phyloP scores from a whole-genome alignment of 2,329 filamentous ascomycete species.

The Aspergillus sp. region DNA sequence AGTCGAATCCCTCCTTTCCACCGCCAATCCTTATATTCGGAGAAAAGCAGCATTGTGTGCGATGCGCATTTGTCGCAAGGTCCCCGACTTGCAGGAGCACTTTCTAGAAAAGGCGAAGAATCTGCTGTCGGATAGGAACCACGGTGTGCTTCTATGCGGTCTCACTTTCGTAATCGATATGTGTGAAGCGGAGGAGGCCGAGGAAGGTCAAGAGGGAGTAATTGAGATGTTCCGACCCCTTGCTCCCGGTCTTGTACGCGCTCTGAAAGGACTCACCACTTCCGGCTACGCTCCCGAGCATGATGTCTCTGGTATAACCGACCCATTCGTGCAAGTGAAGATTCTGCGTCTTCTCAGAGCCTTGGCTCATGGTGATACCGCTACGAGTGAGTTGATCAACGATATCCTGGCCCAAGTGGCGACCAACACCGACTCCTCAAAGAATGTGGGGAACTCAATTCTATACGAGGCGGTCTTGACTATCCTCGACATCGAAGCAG shows the following conservation, averaged over 20 bases:
- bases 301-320: conserved; percentile 96
- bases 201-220: conserved; percentile 84
- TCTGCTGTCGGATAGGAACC: conserved; percentile 87
- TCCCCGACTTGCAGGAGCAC: conserved; percentile 94
- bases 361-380: conserved; percentile 78
- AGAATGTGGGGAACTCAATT: conserved; percentile 98
- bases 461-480: conserved; percentile 96
- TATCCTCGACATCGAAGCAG: conserved; percentile 96
- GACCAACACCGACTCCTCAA: conserved; percentile 95
- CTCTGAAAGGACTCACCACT: conserved; percentile 85
- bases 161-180: conserved; percentile 87
- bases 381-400: conserved; percentile 96
- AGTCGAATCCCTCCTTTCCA: conserved; percentile 87
- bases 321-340: conserved; percentile 97
- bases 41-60: conserved; percentile 97
- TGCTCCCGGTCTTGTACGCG: conserved; percentile 82
- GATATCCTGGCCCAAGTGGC: conserved; percentile 97
- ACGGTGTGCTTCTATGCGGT: conserved; percentile 90
- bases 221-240: conserved; percentile 88
- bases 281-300: conserved; percentile 98
- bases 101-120: conserved; percentile 92
- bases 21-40: conserved; percentile 96
- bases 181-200: conserved; percentile 91
- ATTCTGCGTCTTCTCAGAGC: conserved; percentile 84
- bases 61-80: conserved; percentile 98